These are phyloP conservation scores for Tricholoma matsutake DNA, from an alignment of 768 basidiomycete genomes.

Conservation along the genomic window DNA sequence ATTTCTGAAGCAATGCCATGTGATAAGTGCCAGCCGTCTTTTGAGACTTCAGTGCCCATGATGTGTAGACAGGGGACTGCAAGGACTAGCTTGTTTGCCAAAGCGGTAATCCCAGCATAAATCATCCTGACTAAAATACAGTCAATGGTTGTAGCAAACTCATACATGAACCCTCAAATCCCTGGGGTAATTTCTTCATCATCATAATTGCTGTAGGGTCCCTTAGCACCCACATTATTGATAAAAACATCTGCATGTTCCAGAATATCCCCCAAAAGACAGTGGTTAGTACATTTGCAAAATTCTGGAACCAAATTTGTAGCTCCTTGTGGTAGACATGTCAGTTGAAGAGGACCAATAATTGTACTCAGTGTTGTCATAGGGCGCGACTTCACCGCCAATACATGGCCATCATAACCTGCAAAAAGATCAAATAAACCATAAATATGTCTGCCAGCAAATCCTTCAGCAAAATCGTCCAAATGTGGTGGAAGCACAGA, in stretches of 20 bases:
- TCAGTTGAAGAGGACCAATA: constrained; percentile 19
- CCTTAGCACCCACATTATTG: constrained; percentile 17
- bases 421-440: constrained; percentile 26
- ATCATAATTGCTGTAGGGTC: constrained; percentile 15
- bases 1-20: constrained; percentile 23
- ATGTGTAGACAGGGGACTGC: constrained; percentile 20
- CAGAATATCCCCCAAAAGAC: constrained; percentile 12
- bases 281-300: constrained; percentile 19
- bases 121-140: constrained; percentile 19
- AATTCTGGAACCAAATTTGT: constrained; percentile 35
- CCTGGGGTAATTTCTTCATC: constrained; percentile 14
- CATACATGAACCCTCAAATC: constrained; percentile 28
- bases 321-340: constrained; percentile 29
- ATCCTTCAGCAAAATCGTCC: constrained; percentile 25
- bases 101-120: constrained; percentile 28
- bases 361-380: constrained; percentile 31
- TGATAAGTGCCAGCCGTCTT: constrained; percentile 27
- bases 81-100: constrained; percentile 26
- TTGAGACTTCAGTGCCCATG: constrained; percentile 25
- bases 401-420: constrained; percentile 29
- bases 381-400: constrained; percentile 24
- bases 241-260: constrained; percentile 15
- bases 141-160: constrained; percentile 21
- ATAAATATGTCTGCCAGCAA: constrained; percentile 20
- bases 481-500: constrained; percentile 10